Conservation (phyloP, 257 asterid genomes). For the Pogostemon cablin region DNA sequence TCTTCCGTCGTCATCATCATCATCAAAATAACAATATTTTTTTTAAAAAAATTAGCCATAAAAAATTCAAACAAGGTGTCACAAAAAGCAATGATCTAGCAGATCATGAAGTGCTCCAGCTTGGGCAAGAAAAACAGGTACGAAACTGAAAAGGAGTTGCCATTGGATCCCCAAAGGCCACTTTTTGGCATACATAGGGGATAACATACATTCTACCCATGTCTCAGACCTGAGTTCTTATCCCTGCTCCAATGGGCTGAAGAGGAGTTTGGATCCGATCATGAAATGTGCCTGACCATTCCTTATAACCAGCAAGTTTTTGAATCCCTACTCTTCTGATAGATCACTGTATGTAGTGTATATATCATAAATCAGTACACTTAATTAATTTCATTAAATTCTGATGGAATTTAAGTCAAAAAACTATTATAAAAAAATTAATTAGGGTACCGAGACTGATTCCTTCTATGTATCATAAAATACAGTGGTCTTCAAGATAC, state of each 20-base stretch:
- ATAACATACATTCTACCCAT: slow-evolving; percentile 51
- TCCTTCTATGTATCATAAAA: too few relatives aligned
- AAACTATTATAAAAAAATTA: too few relatives aligned
- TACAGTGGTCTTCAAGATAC: too few relatives aligned
- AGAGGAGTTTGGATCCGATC: slow-evolving; percentile 65
- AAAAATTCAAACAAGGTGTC: slow-evolving; percentile 47
- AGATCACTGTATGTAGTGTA: too few relatives aligned
- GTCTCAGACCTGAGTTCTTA: slow-evolving; percentile 45
- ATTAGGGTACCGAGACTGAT: too few relatives aligned
- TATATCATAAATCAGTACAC: too few relatives aligned
- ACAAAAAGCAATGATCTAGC: slow-evolving; percentile 61
- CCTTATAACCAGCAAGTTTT: slow-evolving; percentile 56
- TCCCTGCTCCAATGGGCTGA: slow-evolving; percentile 51
- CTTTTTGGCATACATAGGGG: slow-evolving; percentile 61
- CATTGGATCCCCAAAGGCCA: slow-evolving; percentile 64
- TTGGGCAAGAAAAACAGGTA: slow-evolving; percentile 44
- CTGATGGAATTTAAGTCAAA: too few relatives aligned
- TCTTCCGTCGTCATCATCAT: neutral
- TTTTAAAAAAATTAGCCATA: slow-evolving; percentile 47
- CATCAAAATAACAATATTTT: neutral
- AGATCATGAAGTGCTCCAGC: slow-evolving; percentile 60
- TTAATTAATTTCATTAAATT: too few relatives aligned
- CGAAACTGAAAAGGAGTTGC: slow-evolving; percentile 45
- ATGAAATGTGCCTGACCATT: slow-evolving; percentile 57
- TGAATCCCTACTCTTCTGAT: slow-evolving; percentile 33